Evolutionary conservation across 768 basidiomycete genomes (phyloP).

Genomic region (Leccinum uliginosum): DNA sequence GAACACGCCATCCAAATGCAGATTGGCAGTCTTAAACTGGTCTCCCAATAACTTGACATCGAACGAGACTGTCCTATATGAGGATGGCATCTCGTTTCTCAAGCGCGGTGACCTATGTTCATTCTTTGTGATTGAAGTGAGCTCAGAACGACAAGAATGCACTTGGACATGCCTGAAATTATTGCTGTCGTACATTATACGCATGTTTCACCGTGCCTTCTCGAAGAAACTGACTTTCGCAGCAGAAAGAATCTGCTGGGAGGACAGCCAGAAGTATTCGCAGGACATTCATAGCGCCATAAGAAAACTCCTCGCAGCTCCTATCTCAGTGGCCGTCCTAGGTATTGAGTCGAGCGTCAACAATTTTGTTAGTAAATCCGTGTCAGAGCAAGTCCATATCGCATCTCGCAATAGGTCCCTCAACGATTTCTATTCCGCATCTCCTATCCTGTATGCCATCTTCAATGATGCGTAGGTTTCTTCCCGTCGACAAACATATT

Average conservation of each 20-base stretch:
- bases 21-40: neutral
- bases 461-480: conserved; percentile 48
- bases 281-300: neutral
- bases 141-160: neutral
- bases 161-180: neutral
- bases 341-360: neutral
- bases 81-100: neutral
- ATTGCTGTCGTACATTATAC: neutral
- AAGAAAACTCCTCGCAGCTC: neutral
- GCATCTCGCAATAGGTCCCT: neutral
- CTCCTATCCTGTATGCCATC: neutral
- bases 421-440: neutral
- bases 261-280: neutral
- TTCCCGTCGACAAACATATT: conserved; percentile 96
- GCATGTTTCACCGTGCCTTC: neutral
- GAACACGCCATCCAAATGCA: neutral
- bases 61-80: neutral
- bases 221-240: neutral
- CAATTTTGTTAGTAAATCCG: neutral
- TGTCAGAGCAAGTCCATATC: neutral
- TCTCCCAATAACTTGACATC: neutral
- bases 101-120: too few relatives aligned
- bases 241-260: neutral
- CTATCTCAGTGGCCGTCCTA: neutral
- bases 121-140: neutral